Percentiles rank a stretch among this genome's conserved stretches.
Conservation (phyloP, 2,329 filamentous ascomycete species). For the Fusarium sp. region DNA sequence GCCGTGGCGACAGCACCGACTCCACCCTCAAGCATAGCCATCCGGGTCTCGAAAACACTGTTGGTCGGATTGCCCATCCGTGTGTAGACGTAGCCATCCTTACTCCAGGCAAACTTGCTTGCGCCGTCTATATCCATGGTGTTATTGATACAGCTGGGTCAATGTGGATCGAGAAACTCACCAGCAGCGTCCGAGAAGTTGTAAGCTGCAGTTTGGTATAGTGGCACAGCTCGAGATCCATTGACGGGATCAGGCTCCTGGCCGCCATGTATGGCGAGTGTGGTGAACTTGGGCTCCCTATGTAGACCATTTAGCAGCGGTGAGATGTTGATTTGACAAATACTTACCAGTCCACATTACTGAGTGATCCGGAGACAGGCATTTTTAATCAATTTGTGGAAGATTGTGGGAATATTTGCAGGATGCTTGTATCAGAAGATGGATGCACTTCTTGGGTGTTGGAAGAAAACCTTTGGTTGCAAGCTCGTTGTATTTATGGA, state of each 20-base stretch:
- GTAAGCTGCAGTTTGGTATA: background rate
- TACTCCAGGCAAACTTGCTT: background rate
- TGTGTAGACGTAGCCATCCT: background rate
- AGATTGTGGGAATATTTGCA: background rate
- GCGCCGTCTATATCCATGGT: background rate
- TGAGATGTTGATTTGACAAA: background rate
- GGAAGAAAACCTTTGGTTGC: background rate
- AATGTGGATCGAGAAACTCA: background rate
- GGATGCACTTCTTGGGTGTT: background rate
- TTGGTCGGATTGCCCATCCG: conserved; percentile 5
- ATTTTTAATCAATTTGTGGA: background rate
- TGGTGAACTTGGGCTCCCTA: background rate
- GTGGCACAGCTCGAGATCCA: background rate
- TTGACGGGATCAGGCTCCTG: background rate
- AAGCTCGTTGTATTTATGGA: background rate
- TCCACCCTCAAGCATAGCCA: background rate
- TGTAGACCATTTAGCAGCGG: background rate
- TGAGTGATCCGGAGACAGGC: background rate
- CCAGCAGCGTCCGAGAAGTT: background rate
- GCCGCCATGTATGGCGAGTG: background rate
- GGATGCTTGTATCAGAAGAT: background rate
- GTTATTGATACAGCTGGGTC: background rate
- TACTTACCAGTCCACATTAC: background rate
- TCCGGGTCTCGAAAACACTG: conserved; percentile 10
- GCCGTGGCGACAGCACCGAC: background rate